A percentile compares a stretch with the other conserved stretches of the same genome.
phyloP scores from a whole-genome alignment of 257 asterid genomes.

The Penstemon barbatus region DNA sequence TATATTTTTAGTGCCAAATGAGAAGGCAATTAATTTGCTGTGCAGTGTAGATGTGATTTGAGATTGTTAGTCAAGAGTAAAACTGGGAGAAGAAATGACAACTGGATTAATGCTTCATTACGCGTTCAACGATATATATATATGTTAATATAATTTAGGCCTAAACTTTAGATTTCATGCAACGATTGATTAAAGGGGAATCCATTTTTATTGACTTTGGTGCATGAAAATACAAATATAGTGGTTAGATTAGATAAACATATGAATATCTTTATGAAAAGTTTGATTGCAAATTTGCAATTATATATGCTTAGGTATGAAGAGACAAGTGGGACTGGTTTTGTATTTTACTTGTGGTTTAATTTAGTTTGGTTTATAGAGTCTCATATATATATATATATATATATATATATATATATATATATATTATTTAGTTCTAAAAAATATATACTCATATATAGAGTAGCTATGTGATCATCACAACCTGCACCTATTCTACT shows the following conservation, averaged over 20 bases:
- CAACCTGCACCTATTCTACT: too few species aligned
- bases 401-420: too few species aligned
- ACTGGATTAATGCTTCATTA: slow-evolving; percentile 25
- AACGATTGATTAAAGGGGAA: slow-evolving; percentile 20
- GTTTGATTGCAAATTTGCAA: slow-evolving; percentile 22
- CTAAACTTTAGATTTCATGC: slow-evolving; percentile 24
- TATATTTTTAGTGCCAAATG: slow-evolving; percentile 36
- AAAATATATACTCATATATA: too few species aligned
- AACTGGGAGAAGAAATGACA: slow-evolving; percentile 36
- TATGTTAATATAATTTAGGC: background rate
- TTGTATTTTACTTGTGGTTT: background rate
- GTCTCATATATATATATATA: too few species aligned
- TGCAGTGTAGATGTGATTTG: slow-evolving; percentile 43
- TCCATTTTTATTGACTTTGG: slow-evolving; percentile 51
- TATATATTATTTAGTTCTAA: too few species aligned
- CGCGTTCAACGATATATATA: slow-evolving; percentile 9
- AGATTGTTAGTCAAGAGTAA: slow-evolving; percentile 28
- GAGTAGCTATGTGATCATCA: too few species aligned
- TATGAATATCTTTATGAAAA: slow-evolving; percentile 13
- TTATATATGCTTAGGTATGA: slow-evolving; percentile 17
- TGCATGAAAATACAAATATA: slow-evolving; percentile 50
- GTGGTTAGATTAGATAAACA: slow-evolving; percentile 42
- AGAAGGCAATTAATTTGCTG: slow-evolving; percentile 27
- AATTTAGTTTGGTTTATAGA: too few species aligned
- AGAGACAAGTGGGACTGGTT: slow-evolving; percentile 37